Evolutionary conservation across 192 early-diverging fungal genomes (phyloP).

Genomic region (Podila epigama): DNA sequence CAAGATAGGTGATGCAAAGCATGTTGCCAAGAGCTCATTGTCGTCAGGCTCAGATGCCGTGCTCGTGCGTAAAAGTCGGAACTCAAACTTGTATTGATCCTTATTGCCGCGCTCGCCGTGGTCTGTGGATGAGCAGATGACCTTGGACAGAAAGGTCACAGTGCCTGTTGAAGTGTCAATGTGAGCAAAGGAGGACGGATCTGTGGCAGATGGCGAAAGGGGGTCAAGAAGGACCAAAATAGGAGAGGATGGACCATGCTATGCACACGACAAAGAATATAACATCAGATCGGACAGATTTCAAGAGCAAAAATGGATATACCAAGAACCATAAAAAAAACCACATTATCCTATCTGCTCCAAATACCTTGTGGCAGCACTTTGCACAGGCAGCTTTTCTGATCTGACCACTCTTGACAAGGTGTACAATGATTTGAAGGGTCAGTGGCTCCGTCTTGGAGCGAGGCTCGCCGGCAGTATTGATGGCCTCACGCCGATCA

Average conservation of each 20-base stretch:
- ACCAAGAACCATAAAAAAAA: not conserved
- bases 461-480: slow-evolving; percentile 41
- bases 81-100: slow-evolving; percentile 39
- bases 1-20: slow-evolving; percentile 32
- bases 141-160: slow-evolving; percentile 36
- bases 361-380: slow-evolving; percentile 44
- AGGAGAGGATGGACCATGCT: slow-evolving; percentile 42
- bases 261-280: not conserved
- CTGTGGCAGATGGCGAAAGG: slow-evolving; percentile 34
- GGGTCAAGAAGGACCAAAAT: slow-evolving; percentile 40
- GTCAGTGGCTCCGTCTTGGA: slow-evolving; percentile 30
- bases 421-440: slow-evolving; percentile 37
- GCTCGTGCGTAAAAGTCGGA: slow-evolving; percentile 26
- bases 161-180: slow-evolving; percentile 29
- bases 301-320: not conserved
- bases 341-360: not conserved
- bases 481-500: slow-evolving; percentile 43
- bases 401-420: slow-evolving; percentile 30
- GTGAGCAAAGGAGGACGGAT: slow-evolving; percentile 28
- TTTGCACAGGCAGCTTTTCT: slow-evolving; percentile 43
- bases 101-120: slow-evolving; percentile 47
- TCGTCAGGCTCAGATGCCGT: slow-evolving; percentile 1
- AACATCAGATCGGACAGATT: not conserved
- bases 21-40: slow-evolving; percentile 15
- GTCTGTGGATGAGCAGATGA: slow-evolving; percentile 40